Evolutionary conservation across 1,284 basidiomycete genomes (phyloP).

Genomic region (Rhodotorula sp.): DNA sequence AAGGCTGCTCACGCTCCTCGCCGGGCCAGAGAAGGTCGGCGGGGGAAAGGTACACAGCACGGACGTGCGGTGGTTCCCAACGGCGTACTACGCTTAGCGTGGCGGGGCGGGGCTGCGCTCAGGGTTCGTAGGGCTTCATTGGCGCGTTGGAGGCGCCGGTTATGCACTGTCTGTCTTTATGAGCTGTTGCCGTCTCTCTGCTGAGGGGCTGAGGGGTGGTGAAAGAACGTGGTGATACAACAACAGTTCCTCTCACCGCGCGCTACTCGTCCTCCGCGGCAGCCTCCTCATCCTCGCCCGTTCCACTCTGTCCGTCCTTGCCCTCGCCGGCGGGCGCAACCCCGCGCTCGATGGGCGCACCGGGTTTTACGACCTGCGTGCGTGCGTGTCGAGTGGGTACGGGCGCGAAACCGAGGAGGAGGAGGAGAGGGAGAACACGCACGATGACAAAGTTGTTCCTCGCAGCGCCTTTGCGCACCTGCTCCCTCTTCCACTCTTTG

Average conservation of each 20-base stretch:
- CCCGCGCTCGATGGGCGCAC: background rate
- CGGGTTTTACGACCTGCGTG: background rate
- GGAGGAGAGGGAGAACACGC: background rate
- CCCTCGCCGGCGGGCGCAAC: background rate
- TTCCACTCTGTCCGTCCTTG: background rate
- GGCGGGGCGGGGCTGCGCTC: no score
- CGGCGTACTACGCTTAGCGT: background rate
- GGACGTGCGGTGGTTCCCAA: background rate
- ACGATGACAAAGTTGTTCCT: constrained; percentile 53
- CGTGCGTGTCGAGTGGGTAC: background rate
- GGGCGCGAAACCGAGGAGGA: background rate
- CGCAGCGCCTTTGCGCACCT: constrained; percentile 48
- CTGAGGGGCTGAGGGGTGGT: no score
- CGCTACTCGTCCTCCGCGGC: background rate
- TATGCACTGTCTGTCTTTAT: no score
- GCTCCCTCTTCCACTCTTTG: constrained; percentile 49
- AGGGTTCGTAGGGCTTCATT: no score
- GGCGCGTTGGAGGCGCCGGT: no score
- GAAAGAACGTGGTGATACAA: background rate
- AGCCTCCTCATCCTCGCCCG: background rate
- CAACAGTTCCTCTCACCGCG: background rate
- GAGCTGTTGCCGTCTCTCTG: no score
- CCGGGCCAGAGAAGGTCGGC: background rate
- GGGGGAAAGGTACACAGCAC: background rate
- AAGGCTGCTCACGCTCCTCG: background rate